Evolutionary conservation across 805 yeast species (phyloP), one percentile per base, ranked within the genome.

Genomic region (Suhomyces canberraensis): DNA sequence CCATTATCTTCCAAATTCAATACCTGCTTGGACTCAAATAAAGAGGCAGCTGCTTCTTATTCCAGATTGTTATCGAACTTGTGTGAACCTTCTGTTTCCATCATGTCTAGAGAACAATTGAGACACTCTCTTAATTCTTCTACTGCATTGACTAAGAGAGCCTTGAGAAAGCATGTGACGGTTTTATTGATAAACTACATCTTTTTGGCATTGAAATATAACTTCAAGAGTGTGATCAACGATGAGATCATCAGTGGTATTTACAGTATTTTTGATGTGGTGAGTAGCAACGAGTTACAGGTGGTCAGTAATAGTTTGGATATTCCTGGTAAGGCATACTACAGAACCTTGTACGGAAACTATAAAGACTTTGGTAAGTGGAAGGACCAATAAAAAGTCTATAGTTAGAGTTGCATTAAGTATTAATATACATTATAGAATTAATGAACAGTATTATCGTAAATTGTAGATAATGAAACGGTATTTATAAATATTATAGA

Each of bases 281-380:
- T 89, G 24, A 81, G 95, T 0, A 71, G 69, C 25, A 69, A 70
- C 25, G 96, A 89, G 47, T 60, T 89, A 36, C 73, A 69, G 35
- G 56, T 78, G 22, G 72, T 83, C 15, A 84, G 76, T 51, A 69
- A 79, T 3, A 71, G 81, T 5, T 60, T 89, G 48, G 96, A 91
- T 47, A 54, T 64, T 16, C 75, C 84, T 26, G 84, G 93, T 3
- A 75, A 86, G 47, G 69, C 79, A 1, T 78, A 81, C 48, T 83
- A 80, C 67, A 79, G 73, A 51, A 66, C 76, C 0, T 51, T 90
- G 27, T 87, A 84, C 49, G 76, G 76, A 6, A 86, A 83, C 44
- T 91, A 87, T 63, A 78, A 76, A 54, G 79, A 73, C 52, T 72
- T 70, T 42, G 96, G 95, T 33, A 85, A 84, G 58, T 90, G 96